Evolutionary conservation across 78 protist species (phyloP).

Genomic region (Dictyostelium intermedium): DNA sequence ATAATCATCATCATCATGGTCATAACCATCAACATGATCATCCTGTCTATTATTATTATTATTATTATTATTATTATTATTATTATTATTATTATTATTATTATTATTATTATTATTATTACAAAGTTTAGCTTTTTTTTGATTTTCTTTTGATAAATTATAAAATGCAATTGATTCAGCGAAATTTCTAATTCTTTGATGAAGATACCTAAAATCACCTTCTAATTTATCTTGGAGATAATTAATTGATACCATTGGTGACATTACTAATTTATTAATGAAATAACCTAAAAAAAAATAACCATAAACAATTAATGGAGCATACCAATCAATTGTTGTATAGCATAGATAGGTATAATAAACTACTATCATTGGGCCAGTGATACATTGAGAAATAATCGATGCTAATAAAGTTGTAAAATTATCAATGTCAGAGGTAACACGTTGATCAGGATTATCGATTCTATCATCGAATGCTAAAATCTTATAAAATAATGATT

Average conservation of each 20-base stretch:
- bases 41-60: too few species aligned
- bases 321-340: conserved; percentile 72
- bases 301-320: conserved; percentile 71
- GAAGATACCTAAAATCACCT: conserved; percentile 84
- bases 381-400: conserved; percentile 39
- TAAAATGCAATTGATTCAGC: conserved; percentile 78
- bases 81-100: too few species aligned
- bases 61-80: too few species aligned
- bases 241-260: conserved; percentile 45
- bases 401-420: conserved; percentile 28
- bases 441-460: conserved; percentile 79
- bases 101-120: too few species aligned
- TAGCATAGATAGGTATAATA: conserved; percentile 67
- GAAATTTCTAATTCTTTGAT: conserved; percentile 70
- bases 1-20: not conserved
- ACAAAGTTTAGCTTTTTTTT: too few species aligned
- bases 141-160: conserved; percentile 6
- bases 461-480: conserved; percentile 28
- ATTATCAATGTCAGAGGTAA: conserved; percentile 74
- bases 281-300: conserved; percentile 71
- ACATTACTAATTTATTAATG: conserved; percentile 51
- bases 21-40: not conserved
- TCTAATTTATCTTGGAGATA: conserved; percentile 79
- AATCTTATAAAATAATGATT: conserved; percentile 23
- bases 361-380: conserved; percentile 54